A percentile compares a stretch with the other conserved stretches of the same genome.
Evolutionary conservation across 75 land plant species (phyloP).

Genomic region (Pinus tabuliformis): DNA sequence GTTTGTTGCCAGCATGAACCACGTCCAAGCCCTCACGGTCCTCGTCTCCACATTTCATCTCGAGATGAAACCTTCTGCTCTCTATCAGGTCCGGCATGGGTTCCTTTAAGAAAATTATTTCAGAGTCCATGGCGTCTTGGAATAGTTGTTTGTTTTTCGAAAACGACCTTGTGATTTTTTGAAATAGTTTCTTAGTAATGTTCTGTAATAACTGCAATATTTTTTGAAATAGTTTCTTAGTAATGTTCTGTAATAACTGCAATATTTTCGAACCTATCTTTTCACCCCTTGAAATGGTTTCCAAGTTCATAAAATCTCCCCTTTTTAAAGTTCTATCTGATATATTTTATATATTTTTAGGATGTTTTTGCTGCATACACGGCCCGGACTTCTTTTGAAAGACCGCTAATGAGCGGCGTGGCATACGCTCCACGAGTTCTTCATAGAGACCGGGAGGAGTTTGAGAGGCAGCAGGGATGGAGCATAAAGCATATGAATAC

Average conservation of each 20-base stretch:
- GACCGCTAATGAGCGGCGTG: conserved; percentile 52
- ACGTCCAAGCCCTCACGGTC: conserved; percentile 80
- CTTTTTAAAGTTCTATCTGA: no score
- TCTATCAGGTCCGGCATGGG: conserved; percentile 62
- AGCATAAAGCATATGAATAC: conserved; percentile 33
- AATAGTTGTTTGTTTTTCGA: no score
- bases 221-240: no score
- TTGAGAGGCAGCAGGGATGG: conserved; percentile 42
- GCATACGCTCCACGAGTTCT: conserved; percentile 45
- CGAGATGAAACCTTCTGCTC: conserved; percentile 70
- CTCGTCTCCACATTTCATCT: conserved; percentile 89
- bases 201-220: no score
- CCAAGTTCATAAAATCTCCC: no score
- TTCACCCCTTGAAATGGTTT: no score
- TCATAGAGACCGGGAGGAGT: conserved; percentile 23
- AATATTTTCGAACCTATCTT: no score
- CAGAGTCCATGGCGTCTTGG: no score
- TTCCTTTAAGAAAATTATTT: no score
- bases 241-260: no score
- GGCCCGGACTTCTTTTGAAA: conserved; percentile 47
- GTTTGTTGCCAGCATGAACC: conserved; percentile 93
- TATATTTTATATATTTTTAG: neutral
- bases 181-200: no score
- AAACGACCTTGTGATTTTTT: no score
- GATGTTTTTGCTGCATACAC: conserved; percentile 35